Evolutionary conservation across 805 yeast genomes (phyloP), one percentile per base, ranked within the genome.

Genomic region (Lipomyces kockii): DNA sequence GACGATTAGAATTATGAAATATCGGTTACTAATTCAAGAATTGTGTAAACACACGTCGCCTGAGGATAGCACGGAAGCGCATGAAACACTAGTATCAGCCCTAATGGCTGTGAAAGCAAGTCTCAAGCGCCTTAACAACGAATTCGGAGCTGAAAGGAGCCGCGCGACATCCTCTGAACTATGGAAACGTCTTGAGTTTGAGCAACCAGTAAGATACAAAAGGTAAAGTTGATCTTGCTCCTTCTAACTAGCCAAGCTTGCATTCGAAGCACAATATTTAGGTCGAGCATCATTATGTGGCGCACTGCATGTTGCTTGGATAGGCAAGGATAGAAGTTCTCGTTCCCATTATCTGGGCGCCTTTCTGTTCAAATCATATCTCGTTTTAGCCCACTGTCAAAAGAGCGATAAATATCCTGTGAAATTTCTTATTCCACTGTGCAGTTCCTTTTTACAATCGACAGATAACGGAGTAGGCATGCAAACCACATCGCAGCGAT

Each of bases 251-350:
- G n/a, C 14, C 11, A 12, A 56, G 60, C 43, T 25, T 27, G 49
- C 37, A 8, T 65, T 61, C 52, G 59, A 35, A 12, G 51, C 62
- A 2, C 69, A 69, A 27, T 59, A 57, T 34, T 59, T 70, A 4
- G 72, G 72, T 11, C 54, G 67, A 9, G 60, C 72, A 2, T 35
- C 57, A 5, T 59, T 70, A 4, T 66, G 70, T 32, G 72, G 72
- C 7, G 69, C 72, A 8, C 35, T 70, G n/a, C 70, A 70, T 49
- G 62, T 51, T 12, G 60, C 65, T 11, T 70, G 72, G 72, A 65
- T 62, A 56, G 63, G 60, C 12, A 39, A 46, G 5, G 72, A 65
- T 25, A 67, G 49, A 37, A 39, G 54, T 32, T 17, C 37, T n/a
- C 53, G 67, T 3, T 58, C 64, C 7, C 65, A 64, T 35, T 70